phyloP scores from a whole-genome alignment of 108 stramenopile genomes.

The Pseudonitzschia pungens region DNA sequence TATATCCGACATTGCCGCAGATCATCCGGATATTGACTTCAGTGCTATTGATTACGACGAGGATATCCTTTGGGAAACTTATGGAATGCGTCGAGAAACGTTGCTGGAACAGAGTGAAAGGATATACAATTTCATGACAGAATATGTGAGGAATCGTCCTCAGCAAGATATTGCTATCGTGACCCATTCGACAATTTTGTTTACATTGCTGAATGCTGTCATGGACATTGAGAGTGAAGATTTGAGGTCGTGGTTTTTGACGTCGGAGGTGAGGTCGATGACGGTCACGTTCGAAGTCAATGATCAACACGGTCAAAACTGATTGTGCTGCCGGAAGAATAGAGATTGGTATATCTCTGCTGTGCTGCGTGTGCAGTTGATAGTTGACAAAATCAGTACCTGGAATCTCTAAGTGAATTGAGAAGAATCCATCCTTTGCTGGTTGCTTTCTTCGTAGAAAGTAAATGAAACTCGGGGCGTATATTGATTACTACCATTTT shows the following conservation, averaged over 20 bases:
- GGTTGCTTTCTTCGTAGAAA: too few relatives aligned
- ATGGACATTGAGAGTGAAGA: slow-evolving; percentile 44
- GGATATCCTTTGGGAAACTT: slow-evolving; percentile 40
- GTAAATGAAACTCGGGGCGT: too few relatives aligned
- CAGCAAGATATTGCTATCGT: slow-evolving; percentile 66
- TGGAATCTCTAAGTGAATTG: too few relatives aligned
- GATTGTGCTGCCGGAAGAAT: neutral
- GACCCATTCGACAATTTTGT: slow-evolving; percentile 61
- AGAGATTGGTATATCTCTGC: too few relatives aligned
- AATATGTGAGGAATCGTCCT: slow-evolving; percentile 46
- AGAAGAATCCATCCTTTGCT: too few relatives aligned
- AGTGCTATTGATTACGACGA: slow-evolving; percentile 34
- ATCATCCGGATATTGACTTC: slow-evolving; percentile 60
- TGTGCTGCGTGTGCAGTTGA: too few relatives aligned
- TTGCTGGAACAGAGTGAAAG: slow-evolving; percentile 44
- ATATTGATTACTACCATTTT: too few relatives aligned
- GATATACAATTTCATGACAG: slow-evolving; percentile 52
- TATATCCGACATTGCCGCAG: slow-evolving; percentile 36
- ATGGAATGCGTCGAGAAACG: slow-evolving; percentile 32
- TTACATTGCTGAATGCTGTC: slow-evolving; percentile 58
- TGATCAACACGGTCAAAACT: neutral
- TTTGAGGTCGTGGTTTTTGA: slow-evolving; percentile 55
- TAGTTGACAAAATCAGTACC: too few relatives aligned
- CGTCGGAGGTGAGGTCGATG: slow-evolving; percentile 58
- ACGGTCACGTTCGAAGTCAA: slow-evolving; percentile 28